These are phyloP conservation scores for Rhynchosporium secalis DNA, from an alignment of 2,329 filamentous ascomycete genomes.

Conservation along the genomic window DNA sequence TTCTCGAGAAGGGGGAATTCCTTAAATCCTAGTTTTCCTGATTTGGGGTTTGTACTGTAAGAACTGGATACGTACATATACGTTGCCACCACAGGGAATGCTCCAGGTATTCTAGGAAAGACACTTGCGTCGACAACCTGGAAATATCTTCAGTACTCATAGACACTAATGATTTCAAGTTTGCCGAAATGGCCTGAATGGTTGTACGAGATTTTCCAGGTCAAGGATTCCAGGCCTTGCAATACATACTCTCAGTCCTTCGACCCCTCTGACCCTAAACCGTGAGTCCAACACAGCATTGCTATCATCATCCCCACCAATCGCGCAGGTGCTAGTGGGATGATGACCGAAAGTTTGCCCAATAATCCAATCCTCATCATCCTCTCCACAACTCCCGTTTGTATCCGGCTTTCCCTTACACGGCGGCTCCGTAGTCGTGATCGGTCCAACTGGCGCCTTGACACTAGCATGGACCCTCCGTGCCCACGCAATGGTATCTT, in stretches of 20 bases:
- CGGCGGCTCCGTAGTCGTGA: conserved; percentile 43
- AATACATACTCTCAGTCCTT: conserved; percentile 42
- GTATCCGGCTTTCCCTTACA: conserved; percentile 2
- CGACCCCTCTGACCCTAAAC: conserved; percentile 57
- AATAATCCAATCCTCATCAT: conserved; percentile 46
- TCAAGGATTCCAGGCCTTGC: too few species aligned
- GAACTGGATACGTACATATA: conserved; percentile 45
- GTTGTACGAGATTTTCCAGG: too few species aligned
- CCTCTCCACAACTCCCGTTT: conserved; percentile 2
- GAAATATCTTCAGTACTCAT: too few species aligned
- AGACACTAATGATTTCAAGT: too few species aligned
- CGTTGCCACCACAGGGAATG: conserved; percentile 51
- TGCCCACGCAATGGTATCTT: conserved; percentile 41
- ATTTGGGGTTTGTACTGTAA: too few species aligned
- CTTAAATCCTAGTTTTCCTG: too few species aligned
- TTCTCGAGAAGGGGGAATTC: too few species aligned
- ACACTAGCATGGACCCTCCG: conserved; percentile 39
- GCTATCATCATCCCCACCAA: conserved; percentile 53
- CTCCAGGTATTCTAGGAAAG: conserved; percentile 54
- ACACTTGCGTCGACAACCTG: conserved; percentile 62
- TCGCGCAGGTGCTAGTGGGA: conserved; percentile 54
- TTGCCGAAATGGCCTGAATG: too few species aligned
- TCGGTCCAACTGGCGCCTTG: conserved; percentile 47
- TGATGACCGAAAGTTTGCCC: conserved; percentile 58
- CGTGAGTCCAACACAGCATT: conserved; percentile 56